Base-by-base conservation (phyloP, 2,329 filamentous ascomycete genomes). In the Trichoderma sp. region DNA sequence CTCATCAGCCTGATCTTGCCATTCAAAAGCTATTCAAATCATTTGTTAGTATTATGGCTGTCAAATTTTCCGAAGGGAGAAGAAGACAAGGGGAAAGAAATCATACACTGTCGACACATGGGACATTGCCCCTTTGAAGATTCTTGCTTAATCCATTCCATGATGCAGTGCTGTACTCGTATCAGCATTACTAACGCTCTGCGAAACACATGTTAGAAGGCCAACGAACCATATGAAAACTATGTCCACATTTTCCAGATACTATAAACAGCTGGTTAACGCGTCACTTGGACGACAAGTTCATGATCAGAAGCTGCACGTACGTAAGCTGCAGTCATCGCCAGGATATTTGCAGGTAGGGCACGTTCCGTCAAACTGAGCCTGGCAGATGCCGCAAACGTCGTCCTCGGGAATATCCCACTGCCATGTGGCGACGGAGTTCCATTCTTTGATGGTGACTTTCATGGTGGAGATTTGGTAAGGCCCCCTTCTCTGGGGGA, bases 321-420 rank as follows among this genome's bases (percentile, higher is more conserved):
- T 83, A 97, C 95, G 86, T 70, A 99, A 85, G 70, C 92, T 92
- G 82, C 96, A 99, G 78, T 97, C 94, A 76, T 99, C 96, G 69
- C 96, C 96, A 16, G 96, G 96, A 78, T 94, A 98, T 85, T 96
- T 97, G 89, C 96, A 99, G 68, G 94, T 96, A 58, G 96, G 94
- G 83, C 96, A 99, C 31, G 96, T 98, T 70, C 94, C 95, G 79
- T 99, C 96, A 78, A 98, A 99, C 76, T 97, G 92, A 72, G 97
- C 94, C 78, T 97, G 95, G 82, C 96, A 99, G 82, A 99, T 99
- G 75, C 96, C 96, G 76, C 96, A 99, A 72, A 98, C 94, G 79
- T 99, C 95, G 82, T 97, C 95, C 76, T 97, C 94, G 29, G 95
- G 94, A 76, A 98, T 92, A 79, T 98, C 93, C 96, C 96, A 99